These are phyloP conservation scores for Abortiporus biennis DNA, from an alignment of 1,284 basidiomycete species.

Conservation along the genomic window DNA sequence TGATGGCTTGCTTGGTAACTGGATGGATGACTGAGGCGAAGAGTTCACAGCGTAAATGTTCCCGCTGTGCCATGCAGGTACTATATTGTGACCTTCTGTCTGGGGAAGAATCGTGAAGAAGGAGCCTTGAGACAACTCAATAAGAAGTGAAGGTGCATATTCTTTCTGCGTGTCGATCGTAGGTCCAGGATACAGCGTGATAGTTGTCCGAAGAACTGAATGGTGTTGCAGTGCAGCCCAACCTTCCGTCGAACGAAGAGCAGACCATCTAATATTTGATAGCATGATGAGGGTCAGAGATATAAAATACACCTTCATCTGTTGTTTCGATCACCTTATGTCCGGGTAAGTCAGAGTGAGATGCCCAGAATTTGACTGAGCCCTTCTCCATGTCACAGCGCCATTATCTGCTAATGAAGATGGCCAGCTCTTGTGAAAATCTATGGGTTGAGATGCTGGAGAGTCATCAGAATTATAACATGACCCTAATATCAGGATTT, in stretches of 20 bases:
- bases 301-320: constrained; percentile 6
- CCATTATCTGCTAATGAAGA: constrained; percentile 65
- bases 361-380: constrained; percentile 34
- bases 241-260: constrained; percentile 66
- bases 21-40: constrained; percentile 41
- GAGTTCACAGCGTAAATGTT: constrained; percentile 64
- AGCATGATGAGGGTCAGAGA: not conserved
- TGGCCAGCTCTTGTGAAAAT: constrained; percentile 43
- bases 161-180: not conserved
- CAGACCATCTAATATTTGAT: constrained; percentile 46
- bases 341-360: constrained; percentile 56
- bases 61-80: constrained; percentile 64
- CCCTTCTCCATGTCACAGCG: constrained; percentile 48
- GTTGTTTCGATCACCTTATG: constrained; percentile 53
- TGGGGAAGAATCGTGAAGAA: constrained; percentile 59
- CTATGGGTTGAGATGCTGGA: constrained; percentile 39
- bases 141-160: constrained; percentile 29
- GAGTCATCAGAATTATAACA: not conserved
- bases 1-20: constrained; percentile 42
- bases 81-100: constrained; percentile 10
- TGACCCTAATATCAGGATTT: not conserved
- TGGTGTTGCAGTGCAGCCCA: constrained; percentile 79
- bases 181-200: constrained; percentile 50
- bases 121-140: constrained; percentile 52
- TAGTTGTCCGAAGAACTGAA: constrained; percentile 52